Base-by-base conservation (phyloP, 129 eudicot species). In the Flaveria ramosissima region DNA sequence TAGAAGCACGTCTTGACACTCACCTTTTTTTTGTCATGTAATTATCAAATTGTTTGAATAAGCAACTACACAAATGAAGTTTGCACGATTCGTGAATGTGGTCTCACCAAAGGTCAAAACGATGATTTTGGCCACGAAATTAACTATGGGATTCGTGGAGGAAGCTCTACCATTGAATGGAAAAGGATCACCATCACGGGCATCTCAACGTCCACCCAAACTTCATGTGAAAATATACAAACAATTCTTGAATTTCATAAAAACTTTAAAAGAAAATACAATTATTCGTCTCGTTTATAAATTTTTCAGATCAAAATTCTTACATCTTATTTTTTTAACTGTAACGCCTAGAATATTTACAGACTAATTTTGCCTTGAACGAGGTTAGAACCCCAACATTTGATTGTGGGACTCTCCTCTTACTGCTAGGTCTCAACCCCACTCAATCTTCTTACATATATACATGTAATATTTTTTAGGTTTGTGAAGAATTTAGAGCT, bases 201-300 rank as follows among this genome's bases (percentile, higher is more conserved):
- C 72, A 63, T 75, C 80, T 64, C 27, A 62, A 15, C 72, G 72
- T 24, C 62, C 62, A 66, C 67, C 74, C 71, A 63, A 36, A 23
- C 65, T 51, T 52, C 26, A 52, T 17, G 23, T 47, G 60, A 36
- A 41, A 69, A 0, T 46, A 1, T 43, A 45, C 13, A 45, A 9
- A 11, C 32, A 68, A 48, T 45, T 32, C 6, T 27, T 32, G 19
- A 21, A 26, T 4, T 19, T 69, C 6, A 5, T 45, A 10, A 2
- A 45, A 45, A 45, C 48, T 45, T 9, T 45, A 45, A 10, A 10
- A 45, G 13, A 45, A 45, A 9, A 45, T 9, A 45, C 48, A 45
- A 9, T 45, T 45, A 0, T 45, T 45, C 48, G 48, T 45, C 48
- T 45, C 13, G 3, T 45, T 45, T 10, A 7, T 9, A 1, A 45